Base-by-base conservation (phyloP, 768 basidiomycete genomes). In the Leccinum fibrillosum region DNA sequence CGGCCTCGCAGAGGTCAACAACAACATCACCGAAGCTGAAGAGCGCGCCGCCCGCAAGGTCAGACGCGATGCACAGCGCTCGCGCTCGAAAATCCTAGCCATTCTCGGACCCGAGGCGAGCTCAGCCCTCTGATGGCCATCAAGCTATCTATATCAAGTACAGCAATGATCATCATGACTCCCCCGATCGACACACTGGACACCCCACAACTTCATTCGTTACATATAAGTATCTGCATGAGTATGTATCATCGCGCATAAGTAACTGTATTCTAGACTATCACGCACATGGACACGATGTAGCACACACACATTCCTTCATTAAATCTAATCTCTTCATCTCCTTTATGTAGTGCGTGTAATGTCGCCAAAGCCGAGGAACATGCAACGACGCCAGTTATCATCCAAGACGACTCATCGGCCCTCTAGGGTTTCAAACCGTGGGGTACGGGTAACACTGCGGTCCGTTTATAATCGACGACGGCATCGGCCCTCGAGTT, bases 21-120 rank as follows among this genome's bases (percentile, higher is more conserved):
- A 61, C 26, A 25, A 56, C 30, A 2, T 34, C 2, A 26, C 39
- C 25, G 55, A 57, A 19, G 50, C 49, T 0, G 32, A 62, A 1
- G 65, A 66, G 39, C 49, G 21, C 13, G 53, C 42, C 4, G 11
- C 11, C 4, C 57, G 53, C 55, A 66, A 50, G 30, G 56, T 47
- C 0, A 55, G 21, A 56, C 64, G 64, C 49, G 47, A 57, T 47
- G 51, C 51, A 3, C 12, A 26, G 17, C 54, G 63, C 25, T 66
- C 64, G 1, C 64, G 48, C 39, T 8, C 47, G 3, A 66, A 59
- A 48, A 30, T 32, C 1, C 44, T 66, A 60, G 51, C 56, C 4
- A 9, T 62, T 5, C 44, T 55, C 1, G 54, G 60, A 26, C 55
- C 48, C 12, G 54, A 65, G 19, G 44, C 60, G 19, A 25, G 13